A percentile compares a stretch with the other conserved stretches of the same genome.
phyloP scores from a whole-genome alignment of 306 rosid genomes.

The Ammopiptanthus mongolicus region DNA sequence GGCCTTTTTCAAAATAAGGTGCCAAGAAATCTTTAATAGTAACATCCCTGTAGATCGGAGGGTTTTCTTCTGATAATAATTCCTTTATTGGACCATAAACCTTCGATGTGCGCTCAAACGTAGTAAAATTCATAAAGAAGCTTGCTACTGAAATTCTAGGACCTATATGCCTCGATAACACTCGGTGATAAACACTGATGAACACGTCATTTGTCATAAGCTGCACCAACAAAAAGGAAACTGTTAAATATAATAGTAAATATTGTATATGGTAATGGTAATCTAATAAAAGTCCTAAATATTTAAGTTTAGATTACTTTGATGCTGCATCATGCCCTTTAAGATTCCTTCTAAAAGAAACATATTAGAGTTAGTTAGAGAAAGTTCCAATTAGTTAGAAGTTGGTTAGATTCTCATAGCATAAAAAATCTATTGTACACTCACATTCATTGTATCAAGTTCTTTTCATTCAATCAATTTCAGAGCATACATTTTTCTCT shows the following conservation, averaged over 20 bases:
- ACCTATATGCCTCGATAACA: not conserved
- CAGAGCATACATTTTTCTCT: no score
- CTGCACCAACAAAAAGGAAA: not conserved
- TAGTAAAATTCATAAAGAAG: not conserved
- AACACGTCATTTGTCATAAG: slow-evolving; percentile 21
- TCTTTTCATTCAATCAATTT: no score
- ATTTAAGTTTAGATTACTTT: no score
- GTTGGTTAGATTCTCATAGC: no score
- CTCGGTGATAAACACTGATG: slow-evolving; percentile 19
- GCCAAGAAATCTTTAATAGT: slow-evolving; percentile 1
- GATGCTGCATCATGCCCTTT: no score
- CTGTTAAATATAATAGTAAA: not conserved
- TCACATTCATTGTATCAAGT: no score
- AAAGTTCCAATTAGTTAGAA: no score
- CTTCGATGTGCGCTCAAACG: not conserved
- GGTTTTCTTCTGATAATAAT: slow-evolving; percentile 38
- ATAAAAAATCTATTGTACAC: no score
- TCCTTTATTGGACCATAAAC: slow-evolving; percentile 46
- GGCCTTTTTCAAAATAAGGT: not conserved
- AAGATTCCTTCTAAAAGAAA: no score
- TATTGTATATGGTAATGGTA: no score
- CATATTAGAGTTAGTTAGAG: no score
- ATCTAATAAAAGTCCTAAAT: no score
- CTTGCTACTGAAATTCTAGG: slow-evolving; percentile 24
- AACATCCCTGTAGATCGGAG: slow-evolving; percentile 29